Evolutionary conservation across 805 yeast genomes (phyloP).

Genomic region (Pichia californica): DNA sequence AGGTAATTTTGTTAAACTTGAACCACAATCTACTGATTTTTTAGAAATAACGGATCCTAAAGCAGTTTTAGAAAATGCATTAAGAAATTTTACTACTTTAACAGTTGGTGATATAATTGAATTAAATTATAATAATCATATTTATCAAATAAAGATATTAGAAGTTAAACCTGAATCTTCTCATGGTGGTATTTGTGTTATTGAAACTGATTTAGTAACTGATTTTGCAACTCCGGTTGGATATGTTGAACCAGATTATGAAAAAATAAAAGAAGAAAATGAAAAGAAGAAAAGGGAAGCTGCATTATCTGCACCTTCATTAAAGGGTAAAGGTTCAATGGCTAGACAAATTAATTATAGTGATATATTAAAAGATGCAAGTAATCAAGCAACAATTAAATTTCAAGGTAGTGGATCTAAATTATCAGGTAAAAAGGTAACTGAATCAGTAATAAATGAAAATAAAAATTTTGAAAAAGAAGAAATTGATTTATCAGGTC

Average conservation of each 20-base stretch:
- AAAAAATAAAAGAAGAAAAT: constrained; percentile 35
- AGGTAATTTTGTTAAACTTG: constrained; percentile 86
- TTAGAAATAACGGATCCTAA: constrained; percentile 92
- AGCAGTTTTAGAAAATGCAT: constrained; percentile 89
- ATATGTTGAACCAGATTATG: constrained; percentile 83
- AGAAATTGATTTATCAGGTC: constrained; percentile 45
- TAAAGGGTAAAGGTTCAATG: constrained; percentile 57
- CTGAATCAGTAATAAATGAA: constrained; percentile 10
- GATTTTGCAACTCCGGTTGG: constrained; percentile 99
- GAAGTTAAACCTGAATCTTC: constrained; percentile 77
- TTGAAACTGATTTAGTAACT: constrained; percentile 93
- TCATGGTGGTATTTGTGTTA: constrained; percentile 75
- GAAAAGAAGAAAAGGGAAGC: constrained; percentile 30
- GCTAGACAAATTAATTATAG: constrained; percentile 66
- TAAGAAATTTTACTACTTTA: constrained; percentile 83
- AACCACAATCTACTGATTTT: constrained; percentile 92
- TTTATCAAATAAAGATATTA: constrained; percentile 73
- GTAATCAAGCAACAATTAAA: constrained; percentile 21
- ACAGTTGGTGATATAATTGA: constrained; percentile 82
- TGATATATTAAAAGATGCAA: constrained; percentile 42
- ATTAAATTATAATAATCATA: constrained; percentile 71
- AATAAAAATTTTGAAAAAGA: constrained; percentile 12
- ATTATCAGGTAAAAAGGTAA: constrained; percentile 52
- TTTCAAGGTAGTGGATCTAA: constrained; percentile 65
- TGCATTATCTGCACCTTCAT: constrained; percentile 30